These are phyloP conservation scores for Geranomyces michiganensis DNA, from an alignment of 192 early-diverging fungal genomes.

Conservation along the genomic window DNA sequence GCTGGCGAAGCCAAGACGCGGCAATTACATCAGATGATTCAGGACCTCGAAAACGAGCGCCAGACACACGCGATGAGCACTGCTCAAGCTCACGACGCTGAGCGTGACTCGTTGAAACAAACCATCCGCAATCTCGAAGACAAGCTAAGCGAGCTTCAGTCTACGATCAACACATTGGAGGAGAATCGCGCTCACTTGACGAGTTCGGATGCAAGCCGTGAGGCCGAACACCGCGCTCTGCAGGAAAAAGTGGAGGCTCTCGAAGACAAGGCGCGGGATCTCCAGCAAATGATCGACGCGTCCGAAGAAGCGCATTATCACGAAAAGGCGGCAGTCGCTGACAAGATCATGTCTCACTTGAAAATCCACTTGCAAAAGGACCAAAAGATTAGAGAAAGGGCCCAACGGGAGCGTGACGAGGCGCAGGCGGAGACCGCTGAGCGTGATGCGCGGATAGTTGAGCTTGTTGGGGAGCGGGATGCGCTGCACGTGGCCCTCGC, in stretches of 20 bases:
- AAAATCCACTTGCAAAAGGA: not conserved
- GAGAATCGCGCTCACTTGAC: not conserved
- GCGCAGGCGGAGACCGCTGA: too few species aligned
- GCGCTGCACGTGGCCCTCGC: too few species aligned
- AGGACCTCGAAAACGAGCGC: too few species aligned
- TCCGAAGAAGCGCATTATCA: not conserved
- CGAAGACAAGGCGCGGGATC: not conserved
- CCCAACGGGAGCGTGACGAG: not conserved
- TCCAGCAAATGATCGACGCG: not conserved
- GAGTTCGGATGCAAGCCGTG: not conserved
- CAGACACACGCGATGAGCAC: not conserved
- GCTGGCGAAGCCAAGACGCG: too few species aligned
- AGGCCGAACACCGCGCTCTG: not conserved
- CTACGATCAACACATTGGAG: not conserved
- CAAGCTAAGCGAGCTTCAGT: not conserved
- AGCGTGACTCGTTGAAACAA: not conserved
- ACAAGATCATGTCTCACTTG: not conserved
- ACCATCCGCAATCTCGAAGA: not conserved
- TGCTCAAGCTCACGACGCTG: not conserved
- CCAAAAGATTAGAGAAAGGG: not conserved
- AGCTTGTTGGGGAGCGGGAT: too few species aligned
- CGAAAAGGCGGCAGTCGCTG: not conserved
- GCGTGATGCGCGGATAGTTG: too few species aligned
- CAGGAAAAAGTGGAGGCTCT: not conserved
- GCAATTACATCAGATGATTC: too few species aligned